Evolutionary conservation across 306 rosid genomes (phyloP).

Genomic region (Gastrolobium bilobum): DNA sequence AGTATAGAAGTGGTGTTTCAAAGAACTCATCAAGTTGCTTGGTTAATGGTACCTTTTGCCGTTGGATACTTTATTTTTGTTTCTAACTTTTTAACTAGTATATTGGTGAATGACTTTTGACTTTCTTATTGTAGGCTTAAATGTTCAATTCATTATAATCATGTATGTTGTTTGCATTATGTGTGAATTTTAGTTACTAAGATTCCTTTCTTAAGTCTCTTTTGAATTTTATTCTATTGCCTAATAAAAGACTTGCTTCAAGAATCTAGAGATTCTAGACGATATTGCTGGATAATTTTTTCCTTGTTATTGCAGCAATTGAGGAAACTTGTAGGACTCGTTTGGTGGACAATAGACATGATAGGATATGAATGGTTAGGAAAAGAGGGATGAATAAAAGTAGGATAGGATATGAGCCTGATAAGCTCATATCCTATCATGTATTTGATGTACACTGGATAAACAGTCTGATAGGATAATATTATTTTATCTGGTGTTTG

Average conservation of each 20-base stretch:
- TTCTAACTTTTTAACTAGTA: not conserved
- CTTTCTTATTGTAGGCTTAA: not conserved
- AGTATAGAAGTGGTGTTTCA: not conserved
- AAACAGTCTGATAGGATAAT: too few relatives aligned
- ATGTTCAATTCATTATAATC: not conserved
- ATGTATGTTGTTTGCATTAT: not conserved
- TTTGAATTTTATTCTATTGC: not conserved
- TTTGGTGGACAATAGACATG: too few relatives aligned
- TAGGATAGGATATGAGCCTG: too few relatives aligned
- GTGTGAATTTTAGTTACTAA: not conserved
- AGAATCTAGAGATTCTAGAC: not conserved
- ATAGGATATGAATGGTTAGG: too few relatives aligned
- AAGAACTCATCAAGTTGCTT: not conserved
- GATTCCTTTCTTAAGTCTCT: not conserved
- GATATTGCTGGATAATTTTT: not conserved
- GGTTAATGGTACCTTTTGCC: not conserved
- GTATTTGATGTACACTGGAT: too few relatives aligned
- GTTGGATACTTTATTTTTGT: not conserved
- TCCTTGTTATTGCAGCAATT: not conserved
- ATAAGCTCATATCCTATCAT: too few relatives aligned
- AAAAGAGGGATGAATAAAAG: too few relatives aligned
- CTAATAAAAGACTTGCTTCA: not conserved
- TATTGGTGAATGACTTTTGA: not conserved
- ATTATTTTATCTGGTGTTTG: too few relatives aligned
- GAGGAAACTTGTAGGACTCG: not conserved